Conservation (phyloP, 116 monocot genomes). For the Phalaenopsis hybrid region DNA sequence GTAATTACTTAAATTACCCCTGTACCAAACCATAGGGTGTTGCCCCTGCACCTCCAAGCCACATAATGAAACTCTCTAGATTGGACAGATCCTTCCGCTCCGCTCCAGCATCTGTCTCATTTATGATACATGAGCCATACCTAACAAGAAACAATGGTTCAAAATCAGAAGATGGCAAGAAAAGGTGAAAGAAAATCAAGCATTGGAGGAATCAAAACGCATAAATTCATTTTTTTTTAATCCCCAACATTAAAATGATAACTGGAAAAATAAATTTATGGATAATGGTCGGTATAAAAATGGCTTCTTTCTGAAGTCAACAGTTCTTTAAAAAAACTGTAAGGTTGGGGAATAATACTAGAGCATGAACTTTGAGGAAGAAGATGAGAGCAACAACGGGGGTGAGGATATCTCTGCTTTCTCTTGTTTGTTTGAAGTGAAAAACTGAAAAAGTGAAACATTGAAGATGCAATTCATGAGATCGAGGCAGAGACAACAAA, state of each 20-base stretch:
- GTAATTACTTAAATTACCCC: no score
- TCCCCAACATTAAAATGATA: neutral
- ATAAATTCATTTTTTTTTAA: neutral
- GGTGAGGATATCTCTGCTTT: neutral
- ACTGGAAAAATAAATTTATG: neutral
- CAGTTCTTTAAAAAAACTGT: neutral
- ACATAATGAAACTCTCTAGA: no score
- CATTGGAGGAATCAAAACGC: neutral
- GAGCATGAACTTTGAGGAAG: neutral
- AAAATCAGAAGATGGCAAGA: neutral
- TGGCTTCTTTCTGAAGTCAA: no score
- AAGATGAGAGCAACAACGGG: neutral
- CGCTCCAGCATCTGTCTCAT: no score
- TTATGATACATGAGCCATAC: no score
- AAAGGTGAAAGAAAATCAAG: neutral
- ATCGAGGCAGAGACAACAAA: no score
- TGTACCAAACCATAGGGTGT: no score
- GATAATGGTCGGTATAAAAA: neutral
- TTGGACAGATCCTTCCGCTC: no score
- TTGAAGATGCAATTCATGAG: no score
- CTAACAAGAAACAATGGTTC: neutral
- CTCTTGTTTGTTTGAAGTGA: no score
- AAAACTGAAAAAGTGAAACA: no score
- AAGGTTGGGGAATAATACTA: neutral
- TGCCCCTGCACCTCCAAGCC: no score